phyloP scores from a whole-genome alignment of 75 land plant genomes.

The Picea sitchensis region DNA sequence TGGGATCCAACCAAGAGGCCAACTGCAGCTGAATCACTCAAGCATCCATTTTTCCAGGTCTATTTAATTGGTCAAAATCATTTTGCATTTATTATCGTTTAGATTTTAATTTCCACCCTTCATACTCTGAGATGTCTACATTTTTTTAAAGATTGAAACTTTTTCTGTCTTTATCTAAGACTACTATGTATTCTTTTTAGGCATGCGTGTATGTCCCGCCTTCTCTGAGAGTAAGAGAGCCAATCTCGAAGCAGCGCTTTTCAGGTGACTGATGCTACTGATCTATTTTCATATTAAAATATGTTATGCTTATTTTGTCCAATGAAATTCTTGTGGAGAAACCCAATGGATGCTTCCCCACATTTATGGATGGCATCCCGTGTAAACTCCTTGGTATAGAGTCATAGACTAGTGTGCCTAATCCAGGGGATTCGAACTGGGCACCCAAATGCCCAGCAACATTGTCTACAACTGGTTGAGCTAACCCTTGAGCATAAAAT shows the following conservation, averaged over 20 bases:
- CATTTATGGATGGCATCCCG: no score
- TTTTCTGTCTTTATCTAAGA: not conserved
- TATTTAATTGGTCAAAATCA: not conserved
- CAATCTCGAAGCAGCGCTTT: conserved; percentile 1
- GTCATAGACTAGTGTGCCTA: no score
- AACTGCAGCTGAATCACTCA: conserved; percentile 82
- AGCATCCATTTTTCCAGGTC: conserved; percentile 98
- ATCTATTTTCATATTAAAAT: not conserved
- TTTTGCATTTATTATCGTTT: not conserved
- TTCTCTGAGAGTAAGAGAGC: conserved; percentile 35
- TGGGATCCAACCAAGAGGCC: conserved; percentile 96
- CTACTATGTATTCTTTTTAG: conserved; percentile 19
- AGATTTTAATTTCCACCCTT: not conserved
- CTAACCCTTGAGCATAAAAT: no score
- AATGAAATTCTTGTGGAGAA: not conserved
- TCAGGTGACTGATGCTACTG: not conserved
- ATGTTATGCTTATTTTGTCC: not conserved
- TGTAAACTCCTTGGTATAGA: no score
- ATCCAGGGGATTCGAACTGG: no score
- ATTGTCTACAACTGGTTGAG: no score
- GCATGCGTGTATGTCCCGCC: conserved; percentile 59
- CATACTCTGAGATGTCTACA: not conserved
- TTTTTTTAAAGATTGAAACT: not conserved
- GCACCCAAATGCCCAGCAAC: no score
- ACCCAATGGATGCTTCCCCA: no score